Base-by-base conservation (phyloP, 148 eudicot genomes). In the Talinum fruticosum region DNA sequence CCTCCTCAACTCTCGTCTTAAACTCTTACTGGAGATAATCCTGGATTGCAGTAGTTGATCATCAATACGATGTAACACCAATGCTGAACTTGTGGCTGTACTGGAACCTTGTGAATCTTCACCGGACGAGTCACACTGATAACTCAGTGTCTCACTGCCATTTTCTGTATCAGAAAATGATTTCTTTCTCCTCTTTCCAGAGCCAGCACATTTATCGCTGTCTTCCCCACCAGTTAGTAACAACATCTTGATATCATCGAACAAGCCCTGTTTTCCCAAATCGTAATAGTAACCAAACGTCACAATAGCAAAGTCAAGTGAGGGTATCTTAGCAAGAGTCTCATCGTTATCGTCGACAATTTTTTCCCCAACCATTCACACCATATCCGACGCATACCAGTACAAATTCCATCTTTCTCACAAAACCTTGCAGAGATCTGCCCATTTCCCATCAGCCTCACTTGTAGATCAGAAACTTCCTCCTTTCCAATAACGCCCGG, bases 311-410 rank as follows among this genome's bases (percentile, higher is more conserved):
- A 92, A 92, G 57, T 92, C 96, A 81, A 84, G 90, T 24, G 80
- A 84, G 21, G 83, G 84, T 33, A 83, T 33, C 69, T 47, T 18
- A 75, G 37, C 28, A 38, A 64, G 30, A 53, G 79, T 79, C 69
- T 72, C 75, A 86, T 79, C 30, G 18, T 62, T 73, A 37, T 18
- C 82, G 13, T 38, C 68, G 62, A 64, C 72, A 61, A 30, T 74
- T 65, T 76, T 36, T 77, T 85, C 45, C 92, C 97, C 71, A 92
- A 77, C 99, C 99, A 95, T 79, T 92, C 99, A 83, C 96, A 95
- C 99, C 99, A 95, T 69, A 92, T 79, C 69, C 85, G 86, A 47
- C 53, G 81, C 30, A 92, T 82, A 51, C 80, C 84, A 49, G 70
- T 66, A 29, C 79, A 32, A 37, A 57, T 74, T 35, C 81, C 92